These are phyloP conservation scores for Pseudogymnoascus sp. DNA, from an alignment of 2,329 filamentous ascomycete genomes.

Conservation along the genomic window DNA sequence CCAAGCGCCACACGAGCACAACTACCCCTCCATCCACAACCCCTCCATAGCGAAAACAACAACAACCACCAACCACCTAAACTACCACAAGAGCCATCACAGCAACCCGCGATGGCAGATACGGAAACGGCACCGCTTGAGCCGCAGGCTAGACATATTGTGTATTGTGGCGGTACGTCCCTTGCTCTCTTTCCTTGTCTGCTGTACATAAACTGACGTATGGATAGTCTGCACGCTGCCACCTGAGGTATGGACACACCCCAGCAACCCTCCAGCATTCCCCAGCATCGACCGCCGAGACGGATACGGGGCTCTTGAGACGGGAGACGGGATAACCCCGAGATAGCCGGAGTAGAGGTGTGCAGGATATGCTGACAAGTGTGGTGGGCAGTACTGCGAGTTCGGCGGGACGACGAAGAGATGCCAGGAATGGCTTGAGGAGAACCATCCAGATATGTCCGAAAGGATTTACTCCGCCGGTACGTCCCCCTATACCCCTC, in stretches of 20 bases:
- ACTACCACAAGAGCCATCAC: constrained; percentile 28
- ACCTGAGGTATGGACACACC: constrained; percentile 45
- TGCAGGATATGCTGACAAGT: constrained; percentile 15
- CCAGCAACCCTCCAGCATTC: not conserved
- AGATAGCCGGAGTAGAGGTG: not conserved
- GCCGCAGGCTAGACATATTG: constrained; percentile 26
- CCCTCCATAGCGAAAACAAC: not conserved
- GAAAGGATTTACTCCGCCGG: constrained; percentile 77
- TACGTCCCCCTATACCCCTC: constrained; percentile 32
- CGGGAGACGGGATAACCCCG: not conserved
- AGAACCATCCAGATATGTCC: constrained; percentile 67
- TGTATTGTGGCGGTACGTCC: constrained; percentile 27
- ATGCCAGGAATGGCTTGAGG: constrained; percentile 91
- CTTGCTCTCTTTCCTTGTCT: not conserved
- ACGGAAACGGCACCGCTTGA: constrained; percentile 18
- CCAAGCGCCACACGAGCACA: not conserved
- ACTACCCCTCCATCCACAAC: not conserved
- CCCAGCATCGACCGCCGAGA: not conserved
- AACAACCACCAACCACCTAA: not conserved
- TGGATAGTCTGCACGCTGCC: constrained; percentile 54
- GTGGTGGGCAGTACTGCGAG: constrained; percentile 76
- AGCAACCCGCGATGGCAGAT: constrained; percentile 8
- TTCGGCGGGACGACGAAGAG: constrained; percentile 95
- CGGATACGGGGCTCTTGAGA: not conserved
- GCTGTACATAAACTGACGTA: constrained; percentile 9